phyloP scores from a whole-genome alignment of 805 yeast genomes.

The Ogataea populi-albae region DNA sequence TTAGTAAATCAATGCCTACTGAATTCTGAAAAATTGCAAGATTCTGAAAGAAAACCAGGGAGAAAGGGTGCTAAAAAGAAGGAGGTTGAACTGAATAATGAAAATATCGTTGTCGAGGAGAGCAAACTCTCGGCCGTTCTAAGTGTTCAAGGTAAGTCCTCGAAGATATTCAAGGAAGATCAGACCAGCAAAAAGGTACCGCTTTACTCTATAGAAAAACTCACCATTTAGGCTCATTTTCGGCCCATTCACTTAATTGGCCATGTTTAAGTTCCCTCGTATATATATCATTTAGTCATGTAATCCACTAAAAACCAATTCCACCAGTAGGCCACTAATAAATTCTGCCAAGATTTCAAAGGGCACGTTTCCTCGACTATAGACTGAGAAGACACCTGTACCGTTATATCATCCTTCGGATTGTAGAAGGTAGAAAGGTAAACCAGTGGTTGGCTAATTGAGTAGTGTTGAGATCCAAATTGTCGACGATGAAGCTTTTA shows the following conservation, averaged over 20 bases:
- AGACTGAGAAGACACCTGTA: too few relatives aligned
- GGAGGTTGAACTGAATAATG: constrained; percentile 30
- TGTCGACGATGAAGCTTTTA: constrained; percentile 25
- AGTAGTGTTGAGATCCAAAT: too few relatives aligned
- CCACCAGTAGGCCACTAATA: too few relatives aligned
- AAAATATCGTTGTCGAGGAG: constrained; percentile 25
- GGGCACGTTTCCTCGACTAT: too few relatives aligned
- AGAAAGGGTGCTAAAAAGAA: constrained; percentile 19
- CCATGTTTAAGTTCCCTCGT: too few relatives aligned
- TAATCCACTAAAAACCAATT: too few relatives aligned
- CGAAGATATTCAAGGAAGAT: constrained; percentile 27
- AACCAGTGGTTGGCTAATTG: too few relatives aligned
- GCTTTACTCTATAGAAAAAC: constrained; percentile 51
- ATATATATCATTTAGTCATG: too few relatives aligned
- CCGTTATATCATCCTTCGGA: too few relatives aligned
- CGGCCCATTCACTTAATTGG: too few relatives aligned
- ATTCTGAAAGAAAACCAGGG: constrained; percentile 11
- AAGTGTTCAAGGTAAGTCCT: constrained; percentile 21
- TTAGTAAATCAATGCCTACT: constrained; percentile 44
- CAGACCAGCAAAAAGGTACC: constrained; percentile 45
- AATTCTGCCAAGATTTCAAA: too few relatives aligned
- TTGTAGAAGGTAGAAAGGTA: too few relatives aligned
- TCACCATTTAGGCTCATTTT: constrained; percentile 39
- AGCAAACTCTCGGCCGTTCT: constrained; percentile 26
- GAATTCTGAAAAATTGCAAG: constrained; percentile 17